phyloP scores from a whole-genome alignment of 1,139 yeast species.

The Candida gigantensis region DNA sequence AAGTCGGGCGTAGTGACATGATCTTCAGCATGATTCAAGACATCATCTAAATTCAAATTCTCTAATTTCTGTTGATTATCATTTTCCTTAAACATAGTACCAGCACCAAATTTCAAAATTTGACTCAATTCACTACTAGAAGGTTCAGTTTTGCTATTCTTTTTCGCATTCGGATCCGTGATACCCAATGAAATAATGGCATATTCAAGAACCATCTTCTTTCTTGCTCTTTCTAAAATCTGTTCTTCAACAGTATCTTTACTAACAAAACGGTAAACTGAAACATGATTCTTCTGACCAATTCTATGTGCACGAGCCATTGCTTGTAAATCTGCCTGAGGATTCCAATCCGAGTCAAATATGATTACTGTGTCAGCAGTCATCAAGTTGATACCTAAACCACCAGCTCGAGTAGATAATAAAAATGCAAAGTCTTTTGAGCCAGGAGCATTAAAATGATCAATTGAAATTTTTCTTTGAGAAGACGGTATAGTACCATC shows the following conservation, averaged over 20 bases:
- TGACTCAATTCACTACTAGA: conserved; percentile 83
- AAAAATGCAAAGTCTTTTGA: conserved; percentile 91
- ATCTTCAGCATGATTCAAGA: conserved; percentile 94
- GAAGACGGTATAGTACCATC: conserved; percentile 98
- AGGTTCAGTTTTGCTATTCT: conserved; percentile 60
- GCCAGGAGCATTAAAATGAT: conserved; percentile 93
- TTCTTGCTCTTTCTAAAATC: conserved; percentile 92
- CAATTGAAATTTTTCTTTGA: conserved; percentile 91
- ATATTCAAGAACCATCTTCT: conserved; percentile 96
- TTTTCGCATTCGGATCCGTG: conserved; percentile 62
- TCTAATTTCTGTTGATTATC: conserved; percentile 95
- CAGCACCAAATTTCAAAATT: conserved; percentile 96
- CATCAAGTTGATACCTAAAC: conserved; percentile 95
- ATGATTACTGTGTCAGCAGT: conserved; percentile 98
- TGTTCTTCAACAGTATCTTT: conserved; percentile 98
- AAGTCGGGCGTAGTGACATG: conserved; percentile 94
- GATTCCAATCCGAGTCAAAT: conserved; percentile 98
- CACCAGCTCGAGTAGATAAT: conserved; percentile 97
- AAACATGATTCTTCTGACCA: conserved; percentile 97
- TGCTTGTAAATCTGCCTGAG: conserved; percentile 97
- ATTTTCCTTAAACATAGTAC: conserved; percentile 91
- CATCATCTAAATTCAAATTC: conserved; percentile 93
- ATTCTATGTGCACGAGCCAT: conserved; percentile 99
- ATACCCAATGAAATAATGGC: conserved; percentile 96
- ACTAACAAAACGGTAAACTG: conserved; percentile 94